Conservation (phyloP, 305 asterid species). For the Rubia tinctorum region DNA sequence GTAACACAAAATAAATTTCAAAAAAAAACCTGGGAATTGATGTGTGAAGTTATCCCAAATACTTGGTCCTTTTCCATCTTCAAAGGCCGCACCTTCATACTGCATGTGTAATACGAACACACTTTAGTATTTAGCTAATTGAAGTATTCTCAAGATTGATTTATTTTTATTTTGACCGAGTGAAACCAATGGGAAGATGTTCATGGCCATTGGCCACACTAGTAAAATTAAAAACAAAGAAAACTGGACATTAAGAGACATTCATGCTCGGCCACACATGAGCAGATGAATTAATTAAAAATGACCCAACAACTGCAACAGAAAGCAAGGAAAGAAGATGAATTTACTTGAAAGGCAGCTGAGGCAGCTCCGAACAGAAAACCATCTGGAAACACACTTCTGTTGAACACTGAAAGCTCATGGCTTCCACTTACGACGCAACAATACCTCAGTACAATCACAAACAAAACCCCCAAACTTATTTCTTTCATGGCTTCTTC, state of each 20-base stretch:
- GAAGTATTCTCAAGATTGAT: too few species aligned
- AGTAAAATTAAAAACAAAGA: too few species aligned
- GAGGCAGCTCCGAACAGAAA: neutral
- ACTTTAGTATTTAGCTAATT: neutral
- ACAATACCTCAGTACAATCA: neutral
- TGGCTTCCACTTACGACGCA: neutral
- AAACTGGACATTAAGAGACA: too few species aligned
- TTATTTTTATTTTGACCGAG: too few species aligned
- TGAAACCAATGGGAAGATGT: too few species aligned
- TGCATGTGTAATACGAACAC: neutral
- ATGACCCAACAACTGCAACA: too few species aligned
- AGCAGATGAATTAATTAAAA: too few species aligned
- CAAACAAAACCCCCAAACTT: neutral
- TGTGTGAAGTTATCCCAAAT: neutral
- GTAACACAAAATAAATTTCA: too few species aligned
- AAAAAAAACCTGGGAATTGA: neutral
- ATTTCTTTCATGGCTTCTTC: neutral
- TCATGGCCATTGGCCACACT: too few species aligned
- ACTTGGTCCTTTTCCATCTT: conserved; percentile 2
- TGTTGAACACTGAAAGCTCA: neutral
- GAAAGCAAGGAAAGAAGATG: neutral
- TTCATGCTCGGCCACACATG: too few species aligned
- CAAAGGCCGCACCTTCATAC: neutral
- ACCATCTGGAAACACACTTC: neutral
- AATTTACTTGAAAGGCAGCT: neutral